phyloP scores from a whole-genome alignment of 805 yeast species.

The Kodamaea leandrae region DNA sequence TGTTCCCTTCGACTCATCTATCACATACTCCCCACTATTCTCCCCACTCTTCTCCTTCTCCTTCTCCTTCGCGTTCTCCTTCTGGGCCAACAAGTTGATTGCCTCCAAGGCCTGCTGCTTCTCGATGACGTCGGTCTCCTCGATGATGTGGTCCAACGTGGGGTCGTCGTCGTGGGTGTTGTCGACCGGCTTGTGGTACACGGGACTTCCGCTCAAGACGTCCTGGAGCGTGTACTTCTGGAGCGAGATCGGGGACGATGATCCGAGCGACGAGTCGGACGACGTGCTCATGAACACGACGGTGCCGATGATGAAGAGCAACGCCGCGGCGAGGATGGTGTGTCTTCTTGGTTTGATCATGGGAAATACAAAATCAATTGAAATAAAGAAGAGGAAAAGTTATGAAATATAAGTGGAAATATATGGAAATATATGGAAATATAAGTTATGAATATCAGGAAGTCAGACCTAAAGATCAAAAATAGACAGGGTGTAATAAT shows the following conservation, averaged over 20 bases:
- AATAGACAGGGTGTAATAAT: too few relatives aligned
- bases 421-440: too few relatives aligned
- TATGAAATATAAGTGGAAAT: too few relatives aligned
- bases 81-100: background rate
- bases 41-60: background rate
- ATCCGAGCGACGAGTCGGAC: conserved; percentile 20
- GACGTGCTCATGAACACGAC: conserved; percentile 27
- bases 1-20: background rate
- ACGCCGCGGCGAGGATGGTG: conserved; percentile 22
- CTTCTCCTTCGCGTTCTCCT: background rate
- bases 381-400: too few relatives aligned
- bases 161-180: conserved; percentile 1
- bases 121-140: background rate
- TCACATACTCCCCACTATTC: too few relatives aligned
- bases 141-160: background rate
- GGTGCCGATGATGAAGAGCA: conserved; percentile 24
- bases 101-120: conserved; percentile 3
- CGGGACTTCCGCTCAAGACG: background rate
- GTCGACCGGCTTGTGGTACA: background rate
- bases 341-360: conserved; percentile 21
- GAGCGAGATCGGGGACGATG: conserved; percentile 22
- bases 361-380: background rate
- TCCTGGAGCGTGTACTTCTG: conserved; percentile 11
- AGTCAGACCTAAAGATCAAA: too few relatives aligned
- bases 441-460: too few relatives aligned